Evolutionary conservation across 2,329 filamentous ascomycete species (phyloP).

Genomic region (Penicillium polonicum): DNA sequence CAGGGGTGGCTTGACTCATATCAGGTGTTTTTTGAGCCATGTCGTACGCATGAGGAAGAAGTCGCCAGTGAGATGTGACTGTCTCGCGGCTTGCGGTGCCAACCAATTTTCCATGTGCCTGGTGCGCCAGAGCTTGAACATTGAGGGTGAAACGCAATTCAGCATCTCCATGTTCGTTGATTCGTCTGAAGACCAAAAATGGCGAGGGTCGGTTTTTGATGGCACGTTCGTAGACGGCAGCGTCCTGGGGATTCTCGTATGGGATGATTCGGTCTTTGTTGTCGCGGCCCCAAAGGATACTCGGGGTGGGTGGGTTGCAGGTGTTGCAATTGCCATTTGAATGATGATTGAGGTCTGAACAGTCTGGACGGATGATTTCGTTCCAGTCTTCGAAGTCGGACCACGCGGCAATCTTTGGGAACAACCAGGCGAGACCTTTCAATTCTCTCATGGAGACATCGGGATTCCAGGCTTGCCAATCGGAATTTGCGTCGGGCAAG

Average conservation of each 20-base stretch:
- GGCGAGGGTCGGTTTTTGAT: conserved; percentile 50
- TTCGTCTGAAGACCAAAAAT: conserved; percentile 41
- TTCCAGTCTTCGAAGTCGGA: conserved; percentile 33
- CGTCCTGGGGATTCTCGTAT: conserved; percentile 53
- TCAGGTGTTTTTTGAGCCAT: conserved; percentile 33
- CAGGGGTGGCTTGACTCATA: conserved; percentile 29
- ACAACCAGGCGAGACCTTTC: conserved; percentile 33
- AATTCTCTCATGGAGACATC: conserved; percentile 28
- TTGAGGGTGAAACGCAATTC: conserved; percentile 43
- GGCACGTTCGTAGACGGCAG: conserved; percentile 51
- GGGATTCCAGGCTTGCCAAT: conserved; percentile 32
- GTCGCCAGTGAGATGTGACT: conserved; percentile 44
- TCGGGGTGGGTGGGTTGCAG: conserved; percentile 37
- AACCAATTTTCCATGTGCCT: conserved; percentile 32
- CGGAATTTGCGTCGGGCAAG: conserved; percentile 12
- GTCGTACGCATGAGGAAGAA: conserved; percentile 48
- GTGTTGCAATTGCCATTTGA: conserved; percentile 21
- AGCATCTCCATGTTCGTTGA: conserved; percentile 31
- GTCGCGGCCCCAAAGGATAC: conserved; percentile 35
- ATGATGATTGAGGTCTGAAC: background rate
- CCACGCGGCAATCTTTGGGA: conserved; percentile 29
- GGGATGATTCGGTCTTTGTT: conserved; percentile 37
- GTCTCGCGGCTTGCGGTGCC: conserved; percentile 8
- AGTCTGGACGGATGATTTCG: conserved; percentile 9
- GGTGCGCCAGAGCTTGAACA: conserved; percentile 39